Evolutionary conservation across 371 early-diverging fungal species (phyloP).

Genomic region (Lichtheimia hyalospora): DNA sequence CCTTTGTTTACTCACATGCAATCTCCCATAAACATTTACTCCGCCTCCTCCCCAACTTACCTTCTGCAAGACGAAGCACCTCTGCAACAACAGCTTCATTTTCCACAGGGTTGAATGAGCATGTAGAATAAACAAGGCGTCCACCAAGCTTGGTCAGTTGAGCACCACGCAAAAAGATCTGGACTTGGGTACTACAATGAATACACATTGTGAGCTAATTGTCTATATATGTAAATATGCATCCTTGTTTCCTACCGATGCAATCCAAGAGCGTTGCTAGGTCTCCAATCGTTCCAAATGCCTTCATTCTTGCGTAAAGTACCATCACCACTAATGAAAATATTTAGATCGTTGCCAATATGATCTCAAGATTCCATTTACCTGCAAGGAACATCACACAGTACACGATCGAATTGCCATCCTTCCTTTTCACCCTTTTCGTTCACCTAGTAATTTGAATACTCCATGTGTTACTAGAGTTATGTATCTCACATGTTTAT

Average conservation of each 20-base stretch:
- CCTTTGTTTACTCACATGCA: too few species aligned
- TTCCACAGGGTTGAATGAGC: constrained; percentile 98
- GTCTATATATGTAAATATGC: too few species aligned
- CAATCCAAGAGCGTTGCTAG: constrained; percentile 74
- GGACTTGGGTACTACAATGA: constrained; percentile 68
- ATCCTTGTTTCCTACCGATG: constrained; percentile 66
- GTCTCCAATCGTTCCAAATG: constrained; percentile 90
- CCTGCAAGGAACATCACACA: constrained; percentile 98
- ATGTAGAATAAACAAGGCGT: constrained; percentile 98
- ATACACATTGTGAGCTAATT: too few species aligned
- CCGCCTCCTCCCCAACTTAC: constrained; percentile 12
- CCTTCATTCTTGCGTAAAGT: constrained; percentile 96
- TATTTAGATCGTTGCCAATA: not conserved
- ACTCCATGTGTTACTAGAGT: not conserved
- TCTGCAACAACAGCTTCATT: constrained; percentile 96
- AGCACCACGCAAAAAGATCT: constrained; percentile 87
- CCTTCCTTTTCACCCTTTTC: constrained; percentile 15
- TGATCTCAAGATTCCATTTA: constrained; percentile 1
- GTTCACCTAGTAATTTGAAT: not conserved
- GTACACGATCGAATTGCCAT: constrained; percentile 91
- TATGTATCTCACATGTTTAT: not conserved
- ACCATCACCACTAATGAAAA: constrained; percentile 91
- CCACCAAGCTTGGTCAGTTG: constrained; percentile 93
- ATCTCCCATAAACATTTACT: not conserved
- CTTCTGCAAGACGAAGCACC: constrained; percentile 66